phyloP scores from a whole-genome alignment of 2,329 filamentous ascomycete genomes.

The Periglandula ipomoeae region DNA sequence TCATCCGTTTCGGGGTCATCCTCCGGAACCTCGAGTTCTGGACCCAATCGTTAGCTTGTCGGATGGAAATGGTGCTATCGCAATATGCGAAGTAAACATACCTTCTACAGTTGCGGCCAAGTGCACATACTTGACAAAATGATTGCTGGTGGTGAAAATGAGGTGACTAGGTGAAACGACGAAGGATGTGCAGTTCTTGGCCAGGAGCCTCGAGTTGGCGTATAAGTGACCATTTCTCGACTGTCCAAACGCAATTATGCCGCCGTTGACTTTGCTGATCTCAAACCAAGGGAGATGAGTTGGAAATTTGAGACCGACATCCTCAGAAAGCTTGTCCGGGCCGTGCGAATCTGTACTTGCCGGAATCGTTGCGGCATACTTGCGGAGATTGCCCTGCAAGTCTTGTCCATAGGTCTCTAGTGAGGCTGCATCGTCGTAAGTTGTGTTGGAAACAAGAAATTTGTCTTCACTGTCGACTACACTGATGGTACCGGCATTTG shows the following conservation, averaged over 20 bases:
- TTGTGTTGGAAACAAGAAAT: conserved; percentile 21
- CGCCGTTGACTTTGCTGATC: conserved; percentile 32
- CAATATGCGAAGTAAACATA: conserved; percentile 26
- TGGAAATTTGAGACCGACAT: conserved; percentile 31
- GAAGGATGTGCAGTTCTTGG: conserved; percentile 89
- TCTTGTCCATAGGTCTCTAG: conserved; percentile 36
- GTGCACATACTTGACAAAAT: conserved; percentile 91
- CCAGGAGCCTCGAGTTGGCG: conserved; percentile 62
- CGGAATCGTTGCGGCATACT: conserved; percentile 21
- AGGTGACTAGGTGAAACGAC: conserved; percentile 72
- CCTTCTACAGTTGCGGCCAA: conserved; percentile 52
- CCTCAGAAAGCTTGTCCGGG: conserved; percentile 14
- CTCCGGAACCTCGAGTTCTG: conserved; percentile 70
- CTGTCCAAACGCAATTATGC: conserved; percentile 49
- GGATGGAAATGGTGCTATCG: too few species aligned
- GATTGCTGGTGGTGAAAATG: conserved; percentile 85
- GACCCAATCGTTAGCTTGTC: neutral
- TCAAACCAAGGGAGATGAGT: conserved; percentile 44
- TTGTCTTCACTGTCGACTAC: conserved; percentile 13
- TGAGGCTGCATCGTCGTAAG: conserved; percentile 20
- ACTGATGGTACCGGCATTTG: conserved; percentile 8
- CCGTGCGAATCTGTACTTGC: neutral
- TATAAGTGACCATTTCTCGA: conserved; percentile 71
- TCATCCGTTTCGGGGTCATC: conserved; percentile 92
- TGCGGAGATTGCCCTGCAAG: conserved; percentile 34